Conservation (phyloP, 2,329 filamentous ascomycete genomes). For the Aspergillus udagawae region DNA sequence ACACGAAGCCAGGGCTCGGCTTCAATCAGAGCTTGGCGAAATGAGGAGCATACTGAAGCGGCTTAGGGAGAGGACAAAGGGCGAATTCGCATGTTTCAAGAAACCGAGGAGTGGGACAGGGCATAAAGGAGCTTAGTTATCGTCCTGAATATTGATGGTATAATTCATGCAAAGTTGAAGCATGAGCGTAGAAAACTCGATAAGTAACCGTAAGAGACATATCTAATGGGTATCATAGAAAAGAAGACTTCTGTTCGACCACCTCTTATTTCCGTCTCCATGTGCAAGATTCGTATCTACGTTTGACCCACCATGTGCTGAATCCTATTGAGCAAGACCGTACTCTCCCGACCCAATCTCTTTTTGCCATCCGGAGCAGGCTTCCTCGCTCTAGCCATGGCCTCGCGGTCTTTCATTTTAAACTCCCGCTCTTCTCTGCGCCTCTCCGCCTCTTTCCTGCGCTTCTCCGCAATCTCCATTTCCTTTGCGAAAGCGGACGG, state of each 20-base stretch:
- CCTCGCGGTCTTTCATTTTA: slow-evolving; percentile 67
- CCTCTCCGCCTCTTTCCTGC: slow-evolving; percentile 56
- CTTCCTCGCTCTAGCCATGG: slow-evolving; percentile 58
- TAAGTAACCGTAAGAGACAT: not conserved
- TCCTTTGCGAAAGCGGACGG: slow-evolving; percentile 60
- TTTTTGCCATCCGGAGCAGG: slow-evolving; percentile 67
- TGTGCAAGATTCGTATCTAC: slow-evolving; percentile 8
- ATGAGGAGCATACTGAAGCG: slow-evolving; percentile 85
- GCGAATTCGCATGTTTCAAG: slow-evolving; percentile 82
- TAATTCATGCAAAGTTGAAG: not conserved
- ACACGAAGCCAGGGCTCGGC: slow-evolving; percentile 70
- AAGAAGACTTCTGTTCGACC: not conserved
- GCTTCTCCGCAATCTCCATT: slow-evolving; percentile 62
- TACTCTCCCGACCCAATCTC: slow-evolving; percentile 78
- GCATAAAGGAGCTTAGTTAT: slow-evolving; percentile 18
- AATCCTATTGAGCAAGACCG: slow-evolving; percentile 71
- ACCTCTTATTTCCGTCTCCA: not conserved
- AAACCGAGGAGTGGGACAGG: slow-evolving; percentile 49
- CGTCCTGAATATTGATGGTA: slow-evolving; percentile 3
- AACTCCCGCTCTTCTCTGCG: slow-evolving; percentile 62
- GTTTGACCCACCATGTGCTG: slow-evolving; percentile 61
- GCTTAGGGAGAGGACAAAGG: slow-evolving; percentile 73
- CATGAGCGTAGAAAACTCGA: not conserved
- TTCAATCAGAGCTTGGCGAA: slow-evolving; percentile 85
- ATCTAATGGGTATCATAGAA: slow-evolving; percentile 19